Base-by-base conservation (phyloP, 768 basidiomycete genomes). In the Russula brevipes region DNA sequence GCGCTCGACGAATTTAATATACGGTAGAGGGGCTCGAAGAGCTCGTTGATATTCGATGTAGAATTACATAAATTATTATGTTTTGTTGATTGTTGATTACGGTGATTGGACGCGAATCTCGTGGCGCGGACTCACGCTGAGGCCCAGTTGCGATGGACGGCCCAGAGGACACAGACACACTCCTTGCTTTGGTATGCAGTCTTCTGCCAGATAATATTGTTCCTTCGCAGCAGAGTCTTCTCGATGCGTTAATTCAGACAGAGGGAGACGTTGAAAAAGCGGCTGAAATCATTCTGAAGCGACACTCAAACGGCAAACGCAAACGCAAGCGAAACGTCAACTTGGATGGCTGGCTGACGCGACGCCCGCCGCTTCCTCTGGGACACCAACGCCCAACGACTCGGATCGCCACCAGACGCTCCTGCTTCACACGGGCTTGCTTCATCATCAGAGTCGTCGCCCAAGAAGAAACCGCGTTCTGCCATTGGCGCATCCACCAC, bases 271-370 rank as follows among this genome's bases (percentile, higher is more conserved):
- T 66, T 9, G 30, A 63, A 53, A 59, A 53, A 36, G 67, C 65
- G 3, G 65, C 47, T 39, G 46, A 59, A 38, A n/a, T 53, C 19
- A 16, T 68, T 8, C 30, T 42, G 19, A 59, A 60, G 42, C 58
- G 51, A 17, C 39, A 33, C 17, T 5, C 30, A 30, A 53, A 33
- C 16, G 11, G 46, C 47, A 87, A 84, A 73, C 78, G 84, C 60
- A 83, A 83, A 73, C 78, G 84, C 60, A 83, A 83, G 63, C 72
- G 76, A 35, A 69, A 70, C n/a, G 63, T 60, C 5, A 76, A 76
- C 59, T 71, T 91, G 53, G 79, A 82, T 52, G 69, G 65, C 41
- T 91, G 89, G 89, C 69, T 90, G 73, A 71, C 69, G 19, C 59
- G 71, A 36, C 35, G 35, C 10, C 11, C 31, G n/a, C n/a, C 51